Evolutionary conservation across 2,329 filamentous ascomycete species (phyloP), one percentile per base, ranked within the genome.

Genomic region (Colletotrichum viniferum): DNA sequence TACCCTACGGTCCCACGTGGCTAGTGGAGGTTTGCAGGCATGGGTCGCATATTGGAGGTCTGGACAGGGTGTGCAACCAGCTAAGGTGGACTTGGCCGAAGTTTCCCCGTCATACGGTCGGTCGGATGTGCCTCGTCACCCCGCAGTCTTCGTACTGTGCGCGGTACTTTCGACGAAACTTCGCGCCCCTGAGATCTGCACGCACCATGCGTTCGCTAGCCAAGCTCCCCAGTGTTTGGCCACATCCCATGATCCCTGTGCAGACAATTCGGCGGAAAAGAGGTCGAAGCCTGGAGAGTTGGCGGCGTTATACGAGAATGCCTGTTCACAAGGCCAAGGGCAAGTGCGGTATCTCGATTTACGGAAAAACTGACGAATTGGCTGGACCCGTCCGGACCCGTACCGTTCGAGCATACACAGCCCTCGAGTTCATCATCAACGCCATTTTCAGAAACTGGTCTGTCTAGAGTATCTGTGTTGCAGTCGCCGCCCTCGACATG

Each of bases 161-260:
- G 1, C 2, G 16, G 16, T 43, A 43, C 16, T 18, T 43, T n/a
- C 7, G 7, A 5, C 0, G 36, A 3, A 43, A 2, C 16, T 43
- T 1, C 4, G 0, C 38, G 18, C 0, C 38, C 0, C 38, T 1
- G 38, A 18, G 3, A n/a, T 43, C 16, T 43, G 38, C 38, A 43
- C 38, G 38, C 16, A 18, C 16, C 38, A 43, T 43, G 8, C 38
- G 38, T 43, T n/a, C 38, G 38, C 14, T 38, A 7, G 36, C 36
- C 7, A 38, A 8, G 36, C 36, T 18, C 7, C 7, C 36, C 36
- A 18, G 36, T 5, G 2, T 8, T 38, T 43, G 3, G 38, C 38
- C 18, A 18, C 38, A 43, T 38, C 16, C 38, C 38, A 16, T 43
- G 38, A 43, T 43, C 38, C 38, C 18, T n/a, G 38, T n/a, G 18